phyloP scores from a whole-genome alignment of 768 basidiomycete genomes.

The Termitomyces sp. region DNA sequence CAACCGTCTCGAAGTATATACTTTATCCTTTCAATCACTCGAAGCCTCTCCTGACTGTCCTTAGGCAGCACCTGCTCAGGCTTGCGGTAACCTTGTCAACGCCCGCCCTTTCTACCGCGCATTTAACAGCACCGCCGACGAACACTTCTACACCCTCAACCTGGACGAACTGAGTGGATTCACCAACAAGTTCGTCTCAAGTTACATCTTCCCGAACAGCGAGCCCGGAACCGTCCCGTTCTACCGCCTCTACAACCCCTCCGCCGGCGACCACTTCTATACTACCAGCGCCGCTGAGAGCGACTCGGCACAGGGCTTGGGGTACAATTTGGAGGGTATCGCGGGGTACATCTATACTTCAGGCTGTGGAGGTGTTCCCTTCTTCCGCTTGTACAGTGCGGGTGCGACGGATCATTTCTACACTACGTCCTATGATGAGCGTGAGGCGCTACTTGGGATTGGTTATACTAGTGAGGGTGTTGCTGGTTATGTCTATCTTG shows the following conservation, averaged over 20 bases:
- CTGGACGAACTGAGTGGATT: conserved; percentile 8
- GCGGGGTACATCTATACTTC: conserved; percentile 16
- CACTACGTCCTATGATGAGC: conserved; percentile 15
- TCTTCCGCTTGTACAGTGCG: conserved; percentile 19
- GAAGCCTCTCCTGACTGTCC: too few species aligned
- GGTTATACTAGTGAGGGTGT: too few species aligned
- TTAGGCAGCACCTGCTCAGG: too few species aligned
- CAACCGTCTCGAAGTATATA: neutral
- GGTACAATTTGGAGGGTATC: conserved; percentile 16
- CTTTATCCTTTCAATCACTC: too few species aligned
- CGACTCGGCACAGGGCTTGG: conserved; percentile 3
- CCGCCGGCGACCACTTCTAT: conserved; percentile 19
- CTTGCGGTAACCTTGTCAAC: neutral
- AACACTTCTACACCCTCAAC: conserved; percentile 19
- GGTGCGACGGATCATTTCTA: conserved; percentile 20
- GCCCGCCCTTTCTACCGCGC: conserved; percentile 1
- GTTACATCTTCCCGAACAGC: conserved; percentile 8
- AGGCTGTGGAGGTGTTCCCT: conserved; percentile 8
- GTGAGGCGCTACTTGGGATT: too few species aligned
- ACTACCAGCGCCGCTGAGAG: conserved; percentile 17
- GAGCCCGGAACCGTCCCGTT: conserved; percentile 15
- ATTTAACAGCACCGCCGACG: conserved; percentile 3
- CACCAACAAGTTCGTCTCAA: conserved; percentile 8
- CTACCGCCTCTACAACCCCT: conserved; percentile 19
- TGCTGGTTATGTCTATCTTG: too few species aligned